A percentile compares a stretch with the other conserved stretches of the same genome.
These are phyloP conservation scores for Sapria himalayana DNA, from an alignment of 345 rosid genomes.

Conservation along the genomic window DNA sequence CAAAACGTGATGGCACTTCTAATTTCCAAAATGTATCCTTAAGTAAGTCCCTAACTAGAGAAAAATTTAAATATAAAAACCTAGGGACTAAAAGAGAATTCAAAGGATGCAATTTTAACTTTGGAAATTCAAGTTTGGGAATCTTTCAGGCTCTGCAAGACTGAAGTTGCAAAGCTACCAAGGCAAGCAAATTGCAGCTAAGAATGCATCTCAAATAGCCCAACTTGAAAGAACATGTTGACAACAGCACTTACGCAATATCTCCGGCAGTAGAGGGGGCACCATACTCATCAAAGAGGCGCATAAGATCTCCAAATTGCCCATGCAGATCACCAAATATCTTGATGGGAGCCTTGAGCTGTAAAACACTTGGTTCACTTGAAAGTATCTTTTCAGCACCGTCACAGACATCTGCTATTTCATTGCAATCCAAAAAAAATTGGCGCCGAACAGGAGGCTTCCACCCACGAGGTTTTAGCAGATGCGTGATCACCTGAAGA, in stretches of 20 bases:
- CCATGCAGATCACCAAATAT: slow-evolving; percentile 98
- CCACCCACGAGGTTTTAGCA: slow-evolving; percentile 94
- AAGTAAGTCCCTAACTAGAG: too few species aligned
- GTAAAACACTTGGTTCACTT: slow-evolving; percentile 71
- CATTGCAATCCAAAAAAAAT: slow-evolving; percentile 90
- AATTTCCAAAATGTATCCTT: too few species aligned
- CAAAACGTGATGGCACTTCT: too few species aligned
- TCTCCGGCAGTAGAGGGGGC: slow-evolving; percentile 98
- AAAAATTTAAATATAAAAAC: too few species aligned
- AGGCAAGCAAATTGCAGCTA: too few species aligned
- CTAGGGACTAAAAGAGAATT: too few species aligned
- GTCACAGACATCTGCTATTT: slow-evolving; percentile 87
- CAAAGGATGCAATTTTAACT: too few species aligned
- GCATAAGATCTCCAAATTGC: slow-evolving; percentile 98
- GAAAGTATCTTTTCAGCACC: slow-evolving; percentile 69
- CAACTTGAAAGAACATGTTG: not conserved
- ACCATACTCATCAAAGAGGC: slow-evolving; percentile 95
- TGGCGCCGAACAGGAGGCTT: slow-evolving; percentile 90
- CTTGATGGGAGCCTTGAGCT: slow-evolving; percentile 75
- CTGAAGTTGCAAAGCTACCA: too few species aligned
- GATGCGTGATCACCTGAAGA: slow-evolving; percentile 60
- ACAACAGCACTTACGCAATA: slow-evolving; percentile 52
- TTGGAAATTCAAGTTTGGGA: too few species aligned
- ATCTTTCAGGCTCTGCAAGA: too few species aligned
- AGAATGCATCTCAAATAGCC: too few species aligned